phyloP scores from a whole-genome alignment of 139 green algal genomes.

The Tetradesmus obliquus region DNA sequence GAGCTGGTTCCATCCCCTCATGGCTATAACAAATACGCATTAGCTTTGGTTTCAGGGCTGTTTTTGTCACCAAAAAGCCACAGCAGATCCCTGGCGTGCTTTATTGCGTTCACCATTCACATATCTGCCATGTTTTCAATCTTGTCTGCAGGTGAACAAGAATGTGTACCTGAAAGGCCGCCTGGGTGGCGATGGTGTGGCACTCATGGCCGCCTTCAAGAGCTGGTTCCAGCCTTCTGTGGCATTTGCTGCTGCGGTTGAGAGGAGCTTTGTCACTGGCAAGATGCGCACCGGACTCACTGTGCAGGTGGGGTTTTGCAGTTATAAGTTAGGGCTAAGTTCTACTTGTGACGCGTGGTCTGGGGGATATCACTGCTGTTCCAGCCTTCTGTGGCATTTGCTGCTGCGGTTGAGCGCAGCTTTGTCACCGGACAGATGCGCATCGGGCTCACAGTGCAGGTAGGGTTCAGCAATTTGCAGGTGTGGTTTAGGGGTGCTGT shows the following conservation, averaged over 20 bases:
- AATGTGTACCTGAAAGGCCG: slow-evolving; percentile 81
- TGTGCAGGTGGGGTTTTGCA: slow-evolving; percentile 22
- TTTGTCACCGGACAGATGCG: slow-evolving; percentile 11
- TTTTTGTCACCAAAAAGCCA: too few relatives aligned
- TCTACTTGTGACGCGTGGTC: too few relatives aligned
- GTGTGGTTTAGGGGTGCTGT: too few relatives aligned
- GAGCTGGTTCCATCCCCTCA: slow-evolving; percentile 70
- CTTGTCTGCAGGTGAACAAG: slow-evolving; percentile 77
- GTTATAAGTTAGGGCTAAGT: background rate
- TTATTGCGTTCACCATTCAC: too few relatives aligned
- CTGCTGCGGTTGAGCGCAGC: slow-evolving; percentile 29
- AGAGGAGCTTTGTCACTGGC: slow-evolving; percentile 31
- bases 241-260: slow-evolving; percentile 50
- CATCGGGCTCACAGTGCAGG: slow-evolving; percentile 36
- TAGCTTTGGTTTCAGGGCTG: too few relatives aligned
- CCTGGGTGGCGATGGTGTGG: slow-evolving; percentile 57
- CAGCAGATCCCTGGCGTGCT: too few relatives aligned
- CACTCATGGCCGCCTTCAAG: slow-evolving; percentile 62
- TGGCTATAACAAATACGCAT: slow-evolving; percentile 45
- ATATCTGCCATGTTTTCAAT: too few relatives aligned
- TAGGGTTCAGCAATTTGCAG: background rate
- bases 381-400: slow-evolving; percentile 66
- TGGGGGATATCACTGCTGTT: slow-evolving; percentile 42
- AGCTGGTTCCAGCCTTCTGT: slow-evolving; percentile 75
- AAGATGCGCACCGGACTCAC: slow-evolving; percentile 30